These are phyloP conservation scores for Oryza glaberrima DNA, from an alignment of 176 grass and related monocot genomes.

Conservation along the genomic window DNA sequence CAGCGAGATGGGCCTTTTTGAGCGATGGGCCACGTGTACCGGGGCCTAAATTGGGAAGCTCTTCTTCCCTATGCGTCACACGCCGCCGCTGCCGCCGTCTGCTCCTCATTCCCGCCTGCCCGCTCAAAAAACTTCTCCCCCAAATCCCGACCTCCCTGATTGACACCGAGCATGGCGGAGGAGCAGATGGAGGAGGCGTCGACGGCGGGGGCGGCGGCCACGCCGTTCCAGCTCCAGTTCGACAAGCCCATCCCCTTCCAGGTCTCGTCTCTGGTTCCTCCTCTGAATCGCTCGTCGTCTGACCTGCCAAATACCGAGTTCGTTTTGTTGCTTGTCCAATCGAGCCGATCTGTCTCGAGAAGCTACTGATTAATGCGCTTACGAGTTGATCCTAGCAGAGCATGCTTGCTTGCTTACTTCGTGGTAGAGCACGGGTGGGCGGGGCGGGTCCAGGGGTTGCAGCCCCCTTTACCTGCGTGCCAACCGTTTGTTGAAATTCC, in stretches of 20 bases:
- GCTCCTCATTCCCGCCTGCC: conserved; percentile 32
- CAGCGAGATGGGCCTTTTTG: too few species aligned
- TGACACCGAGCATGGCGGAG: conserved; percentile 25
- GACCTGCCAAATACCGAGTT: neutral
- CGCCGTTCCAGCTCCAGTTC: conserved; percentile 95
- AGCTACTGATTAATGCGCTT: neutral
- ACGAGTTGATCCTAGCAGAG: neutral
- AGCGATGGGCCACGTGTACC: too few species aligned
- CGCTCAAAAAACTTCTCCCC: neutral
- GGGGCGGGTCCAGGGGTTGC: neutral
- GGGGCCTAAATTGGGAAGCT: too few species aligned
- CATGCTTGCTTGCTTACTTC: neutral
- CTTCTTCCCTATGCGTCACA: too few species aligned
- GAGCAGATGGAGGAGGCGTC: conserved; percentile 60
- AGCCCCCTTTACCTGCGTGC: neutral
- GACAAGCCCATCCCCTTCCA: conserved; percentile 89
- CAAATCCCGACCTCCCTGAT: neutral
- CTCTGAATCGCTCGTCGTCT: neutral
- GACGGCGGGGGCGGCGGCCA: conserved; percentile 33
- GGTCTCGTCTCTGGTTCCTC: conserved; percentile 36
- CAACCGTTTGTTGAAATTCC: conserved; percentile 48
- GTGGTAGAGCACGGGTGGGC: neutral
- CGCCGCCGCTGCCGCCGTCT: too few species aligned
- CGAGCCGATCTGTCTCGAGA: neutral
- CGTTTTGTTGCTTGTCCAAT: neutral